These are phyloP conservation scores for Eimeria tenella DNA, from an alignment of 169 alveolate genomes.

Conservation along the genomic window DNA sequence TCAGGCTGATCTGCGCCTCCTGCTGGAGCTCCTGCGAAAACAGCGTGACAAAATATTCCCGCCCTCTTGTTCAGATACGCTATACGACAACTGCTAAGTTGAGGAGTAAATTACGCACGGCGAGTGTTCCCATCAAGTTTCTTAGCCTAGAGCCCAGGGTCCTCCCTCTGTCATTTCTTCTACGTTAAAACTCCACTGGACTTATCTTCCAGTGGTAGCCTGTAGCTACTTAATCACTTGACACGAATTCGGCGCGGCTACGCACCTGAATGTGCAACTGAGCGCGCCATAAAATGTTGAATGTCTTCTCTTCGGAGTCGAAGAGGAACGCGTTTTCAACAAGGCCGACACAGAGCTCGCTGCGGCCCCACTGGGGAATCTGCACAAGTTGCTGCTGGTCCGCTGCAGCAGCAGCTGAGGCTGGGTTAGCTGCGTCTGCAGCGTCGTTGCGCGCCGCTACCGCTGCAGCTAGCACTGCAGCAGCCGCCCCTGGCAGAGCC, in stretches of 20 bases:
- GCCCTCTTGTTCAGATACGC: too few species aligned
- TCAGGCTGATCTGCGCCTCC: slow-evolving; percentile 74
- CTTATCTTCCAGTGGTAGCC: too few species aligned
- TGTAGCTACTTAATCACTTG: too few species aligned
- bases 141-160: too few species aligned
- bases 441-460: slow-evolving; percentile 41
- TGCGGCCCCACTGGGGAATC: slow-evolving; percentile 55
- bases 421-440: slow-evolving; percentile 35
- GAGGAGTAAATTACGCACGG: too few species aligned
- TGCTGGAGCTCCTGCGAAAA: slow-evolving; percentile 76
- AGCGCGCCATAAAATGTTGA: slow-evolving; percentile 72
- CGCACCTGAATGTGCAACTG: slow-evolving; percentile 73
- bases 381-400: not conserved
- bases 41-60: not conserved
- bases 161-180: too few species aligned
- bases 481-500: not conserved
- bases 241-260: too few species aligned
- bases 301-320: slow-evolving; percentile 54
- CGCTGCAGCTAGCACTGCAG: slow-evolving; percentile 33
- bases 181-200: too few species aligned
- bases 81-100: too few species aligned
- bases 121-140: too few species aligned
- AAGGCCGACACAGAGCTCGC: slow-evolving; percentile 47
- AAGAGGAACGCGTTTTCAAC: slow-evolving; percentile 71
- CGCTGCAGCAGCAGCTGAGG: slow-evolving; percentile 5